Percentiles rank a stretch among this genome's conserved stretches.
Evolutionary conservation across 75 land plant species (phyloP).

Genomic region (Pinus taeda): DNA sequence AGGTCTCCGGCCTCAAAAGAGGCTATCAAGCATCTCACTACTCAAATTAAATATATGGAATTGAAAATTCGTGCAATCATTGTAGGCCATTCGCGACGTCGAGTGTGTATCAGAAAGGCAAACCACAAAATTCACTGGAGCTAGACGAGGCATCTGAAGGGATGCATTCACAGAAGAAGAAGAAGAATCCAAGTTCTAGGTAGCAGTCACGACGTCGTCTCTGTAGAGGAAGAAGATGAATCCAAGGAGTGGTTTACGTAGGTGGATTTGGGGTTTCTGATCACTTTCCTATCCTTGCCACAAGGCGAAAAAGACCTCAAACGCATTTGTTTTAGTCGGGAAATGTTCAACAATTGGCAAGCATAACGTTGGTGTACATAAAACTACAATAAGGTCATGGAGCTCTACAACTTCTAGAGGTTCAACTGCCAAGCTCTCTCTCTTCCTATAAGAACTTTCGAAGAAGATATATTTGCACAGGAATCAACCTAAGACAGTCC

Average conservation of each 20-base stretch:
- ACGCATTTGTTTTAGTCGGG: slow-evolving; percentile 66
- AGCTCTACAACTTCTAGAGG: slow-evolving; percentile 34
- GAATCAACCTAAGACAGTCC: slow-evolving; percentile 52
- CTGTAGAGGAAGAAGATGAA: not conserved
- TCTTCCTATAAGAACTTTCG: slow-evolving; percentile 53
- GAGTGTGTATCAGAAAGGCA: slow-evolving; percentile 6
- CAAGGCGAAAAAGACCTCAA: slow-evolving; percentile 92
- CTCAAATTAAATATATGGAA: slow-evolving; percentile 90
- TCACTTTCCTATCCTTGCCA: slow-evolving; percentile 77
- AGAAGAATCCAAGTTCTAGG: not conserved
- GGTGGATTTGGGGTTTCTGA: slow-evolving; percentile 91
- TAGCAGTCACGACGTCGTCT: slow-evolving; percentile 9
- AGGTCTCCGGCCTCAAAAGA: slow-evolving; percentile 49
- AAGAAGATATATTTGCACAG: slow-evolving; percentile 55
- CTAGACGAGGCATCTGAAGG: slow-evolving; percentile 51
- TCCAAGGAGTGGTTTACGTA: slow-evolving; percentile 88
- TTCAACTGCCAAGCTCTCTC: slow-evolving; percentile 16
- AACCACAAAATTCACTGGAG: slow-evolving; percentile 17
- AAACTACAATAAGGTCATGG: slow-evolving; percentile 38
- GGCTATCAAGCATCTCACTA: slow-evolving; percentile 57
- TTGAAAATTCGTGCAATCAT: slow-evolving; percentile 76
- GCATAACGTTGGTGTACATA: slow-evolving; percentile 48
- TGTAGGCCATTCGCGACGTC: slow-evolving; percentile 77
- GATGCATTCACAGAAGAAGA: slow-evolving; percentile 11
- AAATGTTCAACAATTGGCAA: slow-evolving; percentile 41